phyloP scores from a whole-genome alignment of 805 yeast genomes.

The Tetrapisispora namnaoensis region DNA sequence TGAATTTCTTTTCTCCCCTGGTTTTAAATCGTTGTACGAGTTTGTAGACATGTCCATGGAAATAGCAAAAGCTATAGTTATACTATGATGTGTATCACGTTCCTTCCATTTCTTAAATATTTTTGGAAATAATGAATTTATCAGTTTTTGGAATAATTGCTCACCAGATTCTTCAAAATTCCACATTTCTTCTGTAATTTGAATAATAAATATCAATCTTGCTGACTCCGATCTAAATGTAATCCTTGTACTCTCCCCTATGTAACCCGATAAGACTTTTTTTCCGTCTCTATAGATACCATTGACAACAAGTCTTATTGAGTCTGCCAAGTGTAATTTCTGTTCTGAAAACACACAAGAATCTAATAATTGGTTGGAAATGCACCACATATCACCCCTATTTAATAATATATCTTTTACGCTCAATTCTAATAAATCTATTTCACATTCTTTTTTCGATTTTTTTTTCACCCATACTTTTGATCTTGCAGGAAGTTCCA shows the following conservation, averaged over 20 bases:
- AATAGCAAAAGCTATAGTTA: constrained; percentile 79
- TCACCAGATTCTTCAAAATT: constrained; percentile 96
- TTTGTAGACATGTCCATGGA: constrained; percentile 48
- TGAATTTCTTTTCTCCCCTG: constrained; percentile 62
- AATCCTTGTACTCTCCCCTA: constrained; percentile 65
- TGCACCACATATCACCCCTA: constrained; percentile 88
- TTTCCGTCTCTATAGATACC: constrained; percentile 56
- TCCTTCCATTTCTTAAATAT: constrained; percentile 83
- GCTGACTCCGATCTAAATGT: constrained; percentile 91
- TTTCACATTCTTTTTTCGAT: constrained; percentile 39
- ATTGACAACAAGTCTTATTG: constrained; percentile 55
- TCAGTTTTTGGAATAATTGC: constrained; percentile 82
- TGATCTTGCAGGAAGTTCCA: constrained; percentile 61
- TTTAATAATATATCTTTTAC: constrained; percentile 73
- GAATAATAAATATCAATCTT: constrained; percentile 69
- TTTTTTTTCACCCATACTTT: constrained; percentile 48
- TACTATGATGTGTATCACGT: constrained; percentile 78
- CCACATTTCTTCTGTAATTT: constrained; percentile 94
- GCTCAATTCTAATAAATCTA: constrained; percentile 69
- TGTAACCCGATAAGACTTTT: constrained; percentile 62
- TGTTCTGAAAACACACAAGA: constrained; percentile 62
- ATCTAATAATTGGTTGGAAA: constrained; percentile 52
- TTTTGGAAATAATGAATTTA: constrained; percentile 85
- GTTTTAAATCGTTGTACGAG: constrained; percentile 48
- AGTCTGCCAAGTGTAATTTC: constrained; percentile 48